Base-by-base conservation (phyloP, 768 basidiomycete genomes). In the Clathrus columnatus region DNA sequence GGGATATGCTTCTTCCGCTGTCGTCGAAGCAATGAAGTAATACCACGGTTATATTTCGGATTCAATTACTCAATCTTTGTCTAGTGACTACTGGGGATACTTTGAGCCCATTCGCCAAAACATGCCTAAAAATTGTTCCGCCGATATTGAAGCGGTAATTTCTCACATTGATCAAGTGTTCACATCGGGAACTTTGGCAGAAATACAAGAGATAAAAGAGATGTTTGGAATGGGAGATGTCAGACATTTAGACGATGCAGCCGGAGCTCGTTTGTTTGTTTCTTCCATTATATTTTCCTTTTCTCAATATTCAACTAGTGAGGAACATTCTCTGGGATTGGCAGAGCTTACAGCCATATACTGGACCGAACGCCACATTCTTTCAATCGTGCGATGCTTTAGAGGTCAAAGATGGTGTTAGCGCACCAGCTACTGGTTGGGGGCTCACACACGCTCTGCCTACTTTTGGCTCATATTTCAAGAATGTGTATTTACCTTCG, bases 321-420 rank as follows among this genome's bases (percentile, higher is more conserved):
- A 61, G 69, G 27, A 68, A 80, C 60, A 76, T 78, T 62, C 71
- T 83, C 7, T 82, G 76, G 74, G 82, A 84, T 50, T 89, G 86
- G 86, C 86, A 87, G 61, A 60, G 61, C 7, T 63, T 87, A 18
- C 78, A 80, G 42, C 79, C 81, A 1, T 69, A 72, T 16, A 66
- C 68, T 2, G 82, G 81, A 4, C 69, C 75, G 2, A 66, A 63
- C 17, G 68, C 70, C 0, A 62, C 62, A 23, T 86, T 86, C 68
- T 81, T 72, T 69, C 57, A 73, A 17, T 86, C 84, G 64, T 85
- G 84, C 57, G 82, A 86, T 61, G 82, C 82, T 0, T 69, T 86
- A 0, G 83, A 86, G 64, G 79, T 83, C 18, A 81, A 82, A 61
- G 61, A 81, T 57, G 80, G 80, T 5, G 68, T 70, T 8, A 71